These are phyloP conservation scores for Sporisorium exsertum DNA, from an alignment of 1,284 basidiomycete species.

Conservation along the genomic window DNA sequence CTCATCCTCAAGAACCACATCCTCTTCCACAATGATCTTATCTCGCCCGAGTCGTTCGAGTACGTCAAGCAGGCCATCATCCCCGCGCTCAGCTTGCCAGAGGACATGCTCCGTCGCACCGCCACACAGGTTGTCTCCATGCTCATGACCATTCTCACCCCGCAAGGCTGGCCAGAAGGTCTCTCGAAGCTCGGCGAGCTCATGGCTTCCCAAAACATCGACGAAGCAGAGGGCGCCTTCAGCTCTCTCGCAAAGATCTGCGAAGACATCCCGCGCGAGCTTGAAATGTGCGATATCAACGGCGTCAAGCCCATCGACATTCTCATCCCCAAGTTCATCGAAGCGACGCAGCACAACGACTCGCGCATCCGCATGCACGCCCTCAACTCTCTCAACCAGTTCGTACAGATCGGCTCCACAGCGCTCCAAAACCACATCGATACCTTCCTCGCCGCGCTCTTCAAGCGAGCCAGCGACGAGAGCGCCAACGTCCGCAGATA, in stretches of 20 bases:
- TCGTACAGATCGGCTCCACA: conserved; percentile 79
- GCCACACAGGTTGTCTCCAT: conserved; percentile 68
- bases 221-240: conserved; percentile 79
- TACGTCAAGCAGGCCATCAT: conserved; percentile 67
- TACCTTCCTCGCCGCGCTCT: conserved; percentile 88
- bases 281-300: conserved; percentile 88
- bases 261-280: conserved; percentile 94
- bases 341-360: conserved; percentile 78
- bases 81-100: conserved; percentile 61
- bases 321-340: conserved; percentile 85
- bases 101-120: conserved; percentile 66
- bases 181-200: conserved; percentile 62
- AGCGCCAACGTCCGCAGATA: conserved; percentile 91
- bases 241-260: conserved; percentile 94
- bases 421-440: conserved; percentile 88
- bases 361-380: conserved; percentile 90
- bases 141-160: conserved; percentile 64
- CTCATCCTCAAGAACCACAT: conserved; percentile 95
- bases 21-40: conserved; percentile 61
- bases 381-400: conserved; percentile 92
- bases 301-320: conserved; percentile 66
- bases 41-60: conserved; percentile 60
- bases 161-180: conserved; percentile 64
- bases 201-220: conserved; percentile 55
- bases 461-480: conserved; percentile 93